Conservation (phyloP, 2,329 filamentous ascomycete genomes). For the Epichloe gansuensis region DNA sequence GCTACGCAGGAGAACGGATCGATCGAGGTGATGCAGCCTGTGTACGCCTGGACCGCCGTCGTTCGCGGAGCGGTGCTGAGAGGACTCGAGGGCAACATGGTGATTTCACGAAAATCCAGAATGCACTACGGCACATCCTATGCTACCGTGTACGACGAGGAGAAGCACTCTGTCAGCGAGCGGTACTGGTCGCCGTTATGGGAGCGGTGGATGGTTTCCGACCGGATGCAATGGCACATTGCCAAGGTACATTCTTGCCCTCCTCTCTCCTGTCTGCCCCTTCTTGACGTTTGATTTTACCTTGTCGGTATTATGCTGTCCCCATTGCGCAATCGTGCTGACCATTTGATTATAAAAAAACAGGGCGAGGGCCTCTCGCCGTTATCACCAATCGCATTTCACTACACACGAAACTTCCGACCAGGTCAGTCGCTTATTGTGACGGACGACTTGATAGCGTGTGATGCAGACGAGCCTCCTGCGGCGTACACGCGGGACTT, state of each 20-base stretch:
- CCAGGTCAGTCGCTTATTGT: conserved; percentile 66
- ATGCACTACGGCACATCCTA: conserved; percentile 75
- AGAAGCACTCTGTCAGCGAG: conserved; percentile 59
- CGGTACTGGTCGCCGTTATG: conserved; percentile 70
- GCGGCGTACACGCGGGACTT: conserved; percentile 48
- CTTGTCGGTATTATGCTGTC: background rate
- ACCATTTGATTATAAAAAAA: too few relatives aligned
- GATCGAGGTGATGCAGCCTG: conserved; percentile 70
- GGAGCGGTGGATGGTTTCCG: conserved; percentile 74
- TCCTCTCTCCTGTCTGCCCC: background rate
- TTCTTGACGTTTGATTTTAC: background rate
- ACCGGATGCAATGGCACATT: conserved; percentile 80
- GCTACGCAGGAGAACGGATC: conserved; percentile 38
- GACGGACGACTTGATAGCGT: conserved; percentile 69
- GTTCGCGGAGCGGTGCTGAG: conserved; percentile 65
- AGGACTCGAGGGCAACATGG: conserved; percentile 67
- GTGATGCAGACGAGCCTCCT: conserved; percentile 55
- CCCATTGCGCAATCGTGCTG: too few relatives aligned
- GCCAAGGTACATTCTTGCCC: conserved; percentile 45
- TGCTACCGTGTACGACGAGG: conserved; percentile 67
- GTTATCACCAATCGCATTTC: conserved; percentile 64
- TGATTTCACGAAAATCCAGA: conserved; percentile 59
- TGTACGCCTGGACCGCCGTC: conserved; percentile 73
- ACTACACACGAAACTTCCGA: conserved; percentile 77
- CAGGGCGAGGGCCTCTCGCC: conserved; percentile 65